phyloP scores from a whole-genome alignment of 2,329 filamentous ascomycete genomes.

The Macroventuria anomochaeta region DNA sequence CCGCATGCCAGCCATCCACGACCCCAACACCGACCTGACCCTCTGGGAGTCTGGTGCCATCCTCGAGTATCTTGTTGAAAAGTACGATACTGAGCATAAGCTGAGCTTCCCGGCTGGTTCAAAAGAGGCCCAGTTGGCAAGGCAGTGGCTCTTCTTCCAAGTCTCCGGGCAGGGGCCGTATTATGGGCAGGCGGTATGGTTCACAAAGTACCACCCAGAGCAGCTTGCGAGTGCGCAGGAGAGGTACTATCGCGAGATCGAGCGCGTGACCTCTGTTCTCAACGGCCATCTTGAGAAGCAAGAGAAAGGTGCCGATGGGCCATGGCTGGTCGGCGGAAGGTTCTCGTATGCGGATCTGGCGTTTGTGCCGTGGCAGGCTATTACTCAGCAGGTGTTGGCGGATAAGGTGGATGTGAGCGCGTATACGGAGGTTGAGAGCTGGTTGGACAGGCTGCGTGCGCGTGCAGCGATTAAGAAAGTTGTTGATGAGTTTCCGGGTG shows the following conservation, averaged over 20 bases:
- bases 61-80: constrained; percentile 53
- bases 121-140: constrained; percentile 49
- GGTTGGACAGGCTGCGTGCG: constrained; percentile 25
- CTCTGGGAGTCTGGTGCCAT: constrained; percentile 57
- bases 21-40: constrained; percentile 53
- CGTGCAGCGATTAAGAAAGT: constrained; percentile 1
- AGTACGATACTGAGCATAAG: constrained; percentile 52
- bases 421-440: constrained; percentile 25
- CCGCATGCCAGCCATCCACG: constrained; percentile 54
- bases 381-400: background rate
- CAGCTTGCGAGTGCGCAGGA: constrained; percentile 55
- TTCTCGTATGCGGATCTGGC: constrained; percentile 37
- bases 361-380: constrained; percentile 35
- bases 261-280: constrained; percentile 55
- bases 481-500: background rate
- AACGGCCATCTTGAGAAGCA: constrained; percentile 49
- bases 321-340: constrained; percentile 40
- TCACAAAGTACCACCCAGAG: constrained; percentile 49
- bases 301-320: constrained; percentile 29
- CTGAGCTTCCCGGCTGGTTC: constrained; percentile 46
- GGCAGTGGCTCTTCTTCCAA: constrained; percentile 57
- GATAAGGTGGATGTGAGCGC: constrained; percentile 18
- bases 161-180: constrained; percentile 55
- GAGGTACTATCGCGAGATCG: constrained; percentile 57
- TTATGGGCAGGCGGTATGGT: constrained; percentile 50